Conservation (phyloP, 495 filamentous ascomycete species). For the Evansstolkia leycettana region DNA sequence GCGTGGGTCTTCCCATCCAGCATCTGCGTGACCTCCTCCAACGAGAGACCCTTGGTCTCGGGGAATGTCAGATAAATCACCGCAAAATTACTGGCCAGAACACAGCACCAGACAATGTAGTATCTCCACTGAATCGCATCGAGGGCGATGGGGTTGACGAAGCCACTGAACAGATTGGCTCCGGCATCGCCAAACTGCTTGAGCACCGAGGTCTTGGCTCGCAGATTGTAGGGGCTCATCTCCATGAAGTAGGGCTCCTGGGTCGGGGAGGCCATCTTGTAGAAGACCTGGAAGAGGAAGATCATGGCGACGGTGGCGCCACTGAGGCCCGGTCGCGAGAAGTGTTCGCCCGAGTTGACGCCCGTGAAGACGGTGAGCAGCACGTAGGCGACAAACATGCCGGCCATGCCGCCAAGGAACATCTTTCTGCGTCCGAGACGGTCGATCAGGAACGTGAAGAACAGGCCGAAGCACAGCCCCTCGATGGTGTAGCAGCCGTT, state of each 20-base stretch:
- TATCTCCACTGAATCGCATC: constrained; percentile 43
- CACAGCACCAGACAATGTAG: constrained; percentile 46
- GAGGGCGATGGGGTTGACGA: constrained; percentile 48
- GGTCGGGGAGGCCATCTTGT: no score
- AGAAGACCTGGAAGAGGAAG: no score
- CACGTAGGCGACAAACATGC: constrained; percentile 42
- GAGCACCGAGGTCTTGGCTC: no score
- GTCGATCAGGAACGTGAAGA: constrained; percentile 42
- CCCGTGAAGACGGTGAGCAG: no score
- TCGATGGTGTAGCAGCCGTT: constrained; percentile 1
- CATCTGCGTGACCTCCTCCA: constrained; percentile 51
- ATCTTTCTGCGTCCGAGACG: constrained; percentile 41
- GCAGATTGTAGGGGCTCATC: no score
- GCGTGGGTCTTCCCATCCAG: no score
- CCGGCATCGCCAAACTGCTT: constrained; percentile 52
- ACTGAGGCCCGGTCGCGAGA: no score
- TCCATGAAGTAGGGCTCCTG: no score
- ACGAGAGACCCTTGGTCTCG: constrained; percentile 50
- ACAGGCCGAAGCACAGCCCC: constrained; percentile 37
- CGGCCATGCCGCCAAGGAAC: constrained; percentile 40
- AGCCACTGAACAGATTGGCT: constrained; percentile 40
- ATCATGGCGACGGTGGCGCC: no score
- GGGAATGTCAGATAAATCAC: constrained; percentile 53
- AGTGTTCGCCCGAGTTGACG: no score
- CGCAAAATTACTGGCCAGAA: constrained; percentile 36